Base-by-base conservation (phyloP, 106 monocot genomes). In the Acorus calamus region DNA sequence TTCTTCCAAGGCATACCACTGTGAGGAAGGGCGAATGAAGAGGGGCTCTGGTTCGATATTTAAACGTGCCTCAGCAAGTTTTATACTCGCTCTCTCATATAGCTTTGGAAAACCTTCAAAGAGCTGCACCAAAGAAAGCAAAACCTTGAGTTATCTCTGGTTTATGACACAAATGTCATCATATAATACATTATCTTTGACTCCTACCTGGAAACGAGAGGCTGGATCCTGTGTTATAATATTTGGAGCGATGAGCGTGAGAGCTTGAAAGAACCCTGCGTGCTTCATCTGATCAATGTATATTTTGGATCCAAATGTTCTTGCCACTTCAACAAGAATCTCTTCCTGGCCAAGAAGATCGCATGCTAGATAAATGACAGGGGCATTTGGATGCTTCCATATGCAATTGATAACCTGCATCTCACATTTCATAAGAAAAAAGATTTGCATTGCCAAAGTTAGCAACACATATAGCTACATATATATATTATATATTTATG, bases 281-380 rank as follows among this genome's bases (percentile, higher is more conserved):
- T 69, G 78, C 6, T 53, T 80, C 65, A 60, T 62, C 75, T 79
- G 68, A 69, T 98, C 85, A 53, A 98, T 81, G 71, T 76, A 98
- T 56, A 98, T 83, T 62, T 79, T 92, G 42, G 91, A 83, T 44
- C 92, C 98, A 79, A 98, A 98, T 59, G 85, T 75, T 65, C 49
- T 80, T 44, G 85, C 85, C 28, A 98, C 81, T 68, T 85, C 69
- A 58, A 88, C 60, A 64, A 98, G 91, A 48, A 98, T 86, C 45
- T 92, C 88, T 76, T 98, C 98, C 48, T 91, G 98, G n/a, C 98
- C 98, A 57, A 98, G 91, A 75, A 92, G 78, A 81, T 98, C 88
- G 75, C 91, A 87, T 5, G 92, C 88, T 50, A 98, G 88, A 79
- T 92, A 88, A 61, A 98, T 77, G 2, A 70, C 67, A 2, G 92